phyloP scores from a whole-genome alignment of 495 filamentous ascomycete species.

The Astrothelium macrocarpum region DNA sequence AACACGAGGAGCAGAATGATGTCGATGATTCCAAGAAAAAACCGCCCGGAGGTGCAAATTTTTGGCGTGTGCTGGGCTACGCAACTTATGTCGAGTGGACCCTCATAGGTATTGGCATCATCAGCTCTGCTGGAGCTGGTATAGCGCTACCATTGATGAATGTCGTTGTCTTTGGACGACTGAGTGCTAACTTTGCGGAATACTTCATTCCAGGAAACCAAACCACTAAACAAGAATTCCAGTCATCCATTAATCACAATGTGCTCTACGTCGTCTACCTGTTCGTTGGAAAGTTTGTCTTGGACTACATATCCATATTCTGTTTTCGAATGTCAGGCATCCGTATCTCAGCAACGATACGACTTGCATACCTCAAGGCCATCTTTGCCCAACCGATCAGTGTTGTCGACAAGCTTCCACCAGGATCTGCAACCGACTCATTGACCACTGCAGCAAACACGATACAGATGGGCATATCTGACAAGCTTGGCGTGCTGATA shows the following conservation, averaged over 20 bases:
- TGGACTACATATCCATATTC: constrained; percentile 17
- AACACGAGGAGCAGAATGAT: background rate
- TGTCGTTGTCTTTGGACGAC: background rate
- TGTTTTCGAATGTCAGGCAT: constrained; percentile 14
- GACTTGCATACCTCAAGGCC: background rate
- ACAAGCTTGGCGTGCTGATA: background rate
- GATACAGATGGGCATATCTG: background rate
- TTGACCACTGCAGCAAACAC: background rate
- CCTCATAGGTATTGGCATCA: background rate
- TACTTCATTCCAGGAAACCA: background rate
- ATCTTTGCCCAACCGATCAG: background rate
- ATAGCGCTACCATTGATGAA: background rate
- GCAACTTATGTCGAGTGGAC: background rate
- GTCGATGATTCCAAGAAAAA: background rate
- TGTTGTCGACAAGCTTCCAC: background rate
- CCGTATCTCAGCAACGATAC: background rate
- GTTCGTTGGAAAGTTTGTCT: constrained; percentile 18
- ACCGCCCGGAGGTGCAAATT: background rate
- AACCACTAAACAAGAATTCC: background rate
- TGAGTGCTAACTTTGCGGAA: background rate
- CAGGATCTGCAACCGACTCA: background rate
- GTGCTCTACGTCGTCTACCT: constrained; percentile 24
- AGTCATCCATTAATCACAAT: background rate
- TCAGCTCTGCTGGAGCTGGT: background rate
- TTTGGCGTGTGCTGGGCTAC: background rate